Conservation (phyloP, 805 yeast genomes). For the Teunomyces pallodes region DNA sequence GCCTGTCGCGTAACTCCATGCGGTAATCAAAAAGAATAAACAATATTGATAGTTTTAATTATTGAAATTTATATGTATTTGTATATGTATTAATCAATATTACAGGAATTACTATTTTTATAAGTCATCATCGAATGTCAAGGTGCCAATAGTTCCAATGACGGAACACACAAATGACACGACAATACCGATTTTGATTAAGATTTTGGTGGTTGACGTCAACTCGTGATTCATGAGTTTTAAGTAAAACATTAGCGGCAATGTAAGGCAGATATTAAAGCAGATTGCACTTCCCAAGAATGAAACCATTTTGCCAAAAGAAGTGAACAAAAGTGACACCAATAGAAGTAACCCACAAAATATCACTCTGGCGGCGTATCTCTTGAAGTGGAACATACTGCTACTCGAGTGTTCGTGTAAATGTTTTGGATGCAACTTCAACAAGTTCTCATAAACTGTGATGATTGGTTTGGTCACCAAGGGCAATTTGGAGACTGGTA, state of each 20-base stretch:
- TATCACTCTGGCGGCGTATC: conserved; percentile 26
- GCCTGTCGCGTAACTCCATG: neutral
- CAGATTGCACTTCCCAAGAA: conserved; percentile 80
- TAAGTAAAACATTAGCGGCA: conserved; percentile 74
- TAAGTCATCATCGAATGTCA: conserved; percentile 8
- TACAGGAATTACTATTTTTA: neutral
- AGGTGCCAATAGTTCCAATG: conserved; percentile 55
- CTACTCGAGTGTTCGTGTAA: neutral
- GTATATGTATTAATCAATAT: neutral
- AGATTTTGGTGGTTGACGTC: conserved; percentile 32
- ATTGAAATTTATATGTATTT: neutral
- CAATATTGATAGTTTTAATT: neutral
- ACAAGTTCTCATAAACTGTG: conserved; percentile 53
- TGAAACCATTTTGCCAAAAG: conserved; percentile 79
- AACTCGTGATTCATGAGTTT: conserved; percentile 49
- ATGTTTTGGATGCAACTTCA: conserved; percentile 6
- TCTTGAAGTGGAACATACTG: conserved; percentile 7
- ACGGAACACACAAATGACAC: conserved; percentile 49
- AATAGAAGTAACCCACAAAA: conserved; percentile 59
- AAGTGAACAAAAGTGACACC: conserved; percentile 66
- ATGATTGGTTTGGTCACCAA: conserved; percentile 80
- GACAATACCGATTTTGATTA: conserved; percentile 43
- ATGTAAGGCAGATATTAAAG: conserved; percentile 71
- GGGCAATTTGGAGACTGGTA: conserved; percentile 84
- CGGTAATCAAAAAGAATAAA: neutral